Percentiles rank a stretch among this genome's conserved stretches.
These are phyloP conservation scores for Rhytidhysteron rufulum DNA, from an alignment of 2,329 filamentous ascomycete genomes.

Conservation along the genomic window DNA sequence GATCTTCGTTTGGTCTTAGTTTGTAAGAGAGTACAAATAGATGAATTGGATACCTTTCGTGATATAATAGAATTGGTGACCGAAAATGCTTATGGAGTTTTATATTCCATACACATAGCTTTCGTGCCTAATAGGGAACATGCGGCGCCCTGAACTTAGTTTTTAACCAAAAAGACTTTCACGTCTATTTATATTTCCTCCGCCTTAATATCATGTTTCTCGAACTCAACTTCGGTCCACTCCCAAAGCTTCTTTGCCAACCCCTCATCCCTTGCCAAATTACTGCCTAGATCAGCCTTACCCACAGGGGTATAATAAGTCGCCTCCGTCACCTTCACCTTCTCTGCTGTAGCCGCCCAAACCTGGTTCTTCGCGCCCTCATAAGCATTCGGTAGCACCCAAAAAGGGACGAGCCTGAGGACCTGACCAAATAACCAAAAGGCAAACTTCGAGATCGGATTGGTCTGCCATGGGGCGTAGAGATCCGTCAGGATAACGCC, in stretches of 20 bases:
- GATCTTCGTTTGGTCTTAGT: too few species aligned
- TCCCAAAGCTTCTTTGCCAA: constrained; percentile 36
- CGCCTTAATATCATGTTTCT: constrained; percentile 28
- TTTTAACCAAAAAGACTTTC: too few species aligned
- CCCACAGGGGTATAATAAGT: constrained; percentile 40
- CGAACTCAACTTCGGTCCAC: constrained; percentile 33
- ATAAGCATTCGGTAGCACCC: constrained; percentile 19
- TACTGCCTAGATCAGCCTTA: constrained; percentile 16
- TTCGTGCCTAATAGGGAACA: too few species aligned
- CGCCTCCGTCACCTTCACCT: constrained; percentile 36
- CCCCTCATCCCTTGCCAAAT: constrained; percentile 23
- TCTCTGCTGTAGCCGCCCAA: constrained; percentile 37
- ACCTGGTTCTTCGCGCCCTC: constrained; percentile 41
- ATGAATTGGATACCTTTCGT: too few species aligned
- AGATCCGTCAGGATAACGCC: constrained; percentile 47
- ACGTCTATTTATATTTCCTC: too few species aligned
- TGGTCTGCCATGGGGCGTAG: constrained; percentile 21
- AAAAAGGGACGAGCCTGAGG: constrained; percentile 22
- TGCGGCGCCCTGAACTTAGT: too few species aligned
- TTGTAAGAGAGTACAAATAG: too few species aligned
- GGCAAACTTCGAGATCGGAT: constrained; percentile 19
- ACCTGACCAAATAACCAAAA: constrained; percentile 24
- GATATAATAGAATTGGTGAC: too few species aligned
- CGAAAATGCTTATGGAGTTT: too few species aligned
- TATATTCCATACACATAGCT: too few species aligned